Evolutionary conservation across 257 asterid species (phyloP).

Genomic region (Solanum pennellii): DNA sequence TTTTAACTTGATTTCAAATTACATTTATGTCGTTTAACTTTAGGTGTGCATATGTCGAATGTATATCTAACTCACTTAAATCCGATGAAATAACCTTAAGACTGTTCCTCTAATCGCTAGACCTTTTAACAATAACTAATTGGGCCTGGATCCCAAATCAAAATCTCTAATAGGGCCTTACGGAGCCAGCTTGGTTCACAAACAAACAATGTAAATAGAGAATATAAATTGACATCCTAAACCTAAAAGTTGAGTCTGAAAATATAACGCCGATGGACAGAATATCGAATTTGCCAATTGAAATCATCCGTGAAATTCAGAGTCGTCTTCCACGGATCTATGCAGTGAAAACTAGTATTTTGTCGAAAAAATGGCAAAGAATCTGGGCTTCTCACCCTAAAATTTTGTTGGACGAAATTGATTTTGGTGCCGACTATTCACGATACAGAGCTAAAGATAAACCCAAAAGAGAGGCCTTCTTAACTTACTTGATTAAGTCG

Average conservation of each 20-base stretch:
- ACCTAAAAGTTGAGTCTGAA: not conserved
- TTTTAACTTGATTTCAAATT: too few species aligned
- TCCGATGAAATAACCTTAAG: too few species aligned
- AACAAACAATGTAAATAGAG: not conserved
- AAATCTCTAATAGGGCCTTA: too few species aligned
- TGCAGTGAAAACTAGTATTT: not conserved
- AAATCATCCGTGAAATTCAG: not conserved
- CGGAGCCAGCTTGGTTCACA: too few species aligned
- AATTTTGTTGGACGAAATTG: not conserved
- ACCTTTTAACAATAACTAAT: too few species aligned
- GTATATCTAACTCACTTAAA: too few species aligned
- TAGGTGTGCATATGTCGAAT: too few species aligned
- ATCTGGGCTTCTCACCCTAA: not conserved
- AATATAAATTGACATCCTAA: not conserved
- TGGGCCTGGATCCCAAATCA: too few species aligned
- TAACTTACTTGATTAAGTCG: not conserved
- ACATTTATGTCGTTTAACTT: too few species aligned
- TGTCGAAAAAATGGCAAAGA: not conserved
- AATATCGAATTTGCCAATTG: not conserved
- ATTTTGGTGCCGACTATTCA: not conserved
- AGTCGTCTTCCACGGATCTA: not conserved
- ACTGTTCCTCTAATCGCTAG: too few species aligned
- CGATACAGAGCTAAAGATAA: not conserved
- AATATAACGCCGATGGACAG: not conserved
- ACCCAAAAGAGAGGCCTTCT: not conserved